Conservation (phyloP, 169 alveolate genomes). For the Plasmodium cynomolgi region DNA sequence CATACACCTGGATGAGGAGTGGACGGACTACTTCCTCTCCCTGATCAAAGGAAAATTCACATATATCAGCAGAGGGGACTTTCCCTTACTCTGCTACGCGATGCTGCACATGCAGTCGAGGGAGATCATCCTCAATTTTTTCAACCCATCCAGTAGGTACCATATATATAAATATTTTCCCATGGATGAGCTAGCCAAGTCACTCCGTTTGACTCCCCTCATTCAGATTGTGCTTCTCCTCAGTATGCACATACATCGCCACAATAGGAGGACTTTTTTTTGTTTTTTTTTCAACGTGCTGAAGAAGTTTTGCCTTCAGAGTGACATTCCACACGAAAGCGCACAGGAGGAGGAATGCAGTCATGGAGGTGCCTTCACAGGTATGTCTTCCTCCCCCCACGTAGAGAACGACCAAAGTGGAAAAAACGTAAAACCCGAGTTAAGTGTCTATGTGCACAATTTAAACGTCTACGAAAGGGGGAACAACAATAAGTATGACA, state of each 20-base stretch:
- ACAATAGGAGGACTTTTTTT: background rate
- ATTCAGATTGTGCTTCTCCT: background rate
- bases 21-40: conserved; percentile 44
- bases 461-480: conserved; percentile 41
- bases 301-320: background rate
- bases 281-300: background rate
- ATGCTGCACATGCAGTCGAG: conserved; percentile 18
- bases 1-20: conserved; percentile 20
- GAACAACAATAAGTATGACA: conserved; percentile 43
- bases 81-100: background rate
- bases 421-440: background rate
- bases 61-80: conserved; percentile 1
- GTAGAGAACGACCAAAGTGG: background rate
- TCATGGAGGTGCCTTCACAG: background rate
- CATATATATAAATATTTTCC: background rate
- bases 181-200: background rate
- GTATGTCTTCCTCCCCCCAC: background rate
- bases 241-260: background rate
- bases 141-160: conserved; percentile 11
- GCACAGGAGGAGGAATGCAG: background rate
- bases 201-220: background rate
- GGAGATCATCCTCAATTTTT: background rate
- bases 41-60: conserved; percentile 10
- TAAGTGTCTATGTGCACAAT: conserved; percentile 21
- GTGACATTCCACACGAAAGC: background rate